Evolutionary conservation across 805 yeast species (phyloP).

Genomic region (Kuraishia molischiana): DNA sequence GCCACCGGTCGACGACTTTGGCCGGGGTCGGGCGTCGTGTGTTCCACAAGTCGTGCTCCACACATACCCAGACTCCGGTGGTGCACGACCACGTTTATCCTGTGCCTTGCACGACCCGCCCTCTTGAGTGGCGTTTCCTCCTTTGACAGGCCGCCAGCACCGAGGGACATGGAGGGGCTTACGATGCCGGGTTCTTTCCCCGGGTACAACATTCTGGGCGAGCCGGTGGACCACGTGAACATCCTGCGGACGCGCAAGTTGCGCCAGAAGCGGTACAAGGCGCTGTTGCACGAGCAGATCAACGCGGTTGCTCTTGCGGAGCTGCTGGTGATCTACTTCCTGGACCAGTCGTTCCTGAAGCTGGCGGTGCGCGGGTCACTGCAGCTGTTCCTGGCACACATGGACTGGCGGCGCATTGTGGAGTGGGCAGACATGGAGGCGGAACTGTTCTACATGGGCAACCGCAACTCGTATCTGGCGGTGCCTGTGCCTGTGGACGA

Average conservation of each 20-base stretch:
- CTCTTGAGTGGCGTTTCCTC: too few relatives aligned
- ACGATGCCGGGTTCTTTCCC: background rate
- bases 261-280: background rate
- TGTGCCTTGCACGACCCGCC: too few relatives aligned
- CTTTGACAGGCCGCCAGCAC: too few relatives aligned
- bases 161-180: too few relatives aligned
- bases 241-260: background rate
- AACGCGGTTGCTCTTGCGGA: conserved; percentile 10
- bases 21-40: too few relatives aligned
- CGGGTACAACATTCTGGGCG: background rate
- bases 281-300: background rate
- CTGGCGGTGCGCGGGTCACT: conserved; percentile 10
- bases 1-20: too few relatives aligned
- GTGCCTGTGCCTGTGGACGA: background rate
- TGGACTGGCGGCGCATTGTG: conserved; percentile 7
- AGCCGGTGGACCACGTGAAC: background rate
- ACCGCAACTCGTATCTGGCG: background rate
- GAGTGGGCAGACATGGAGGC: conserved; percentile 9
- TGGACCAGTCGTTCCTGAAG: conserved; percentile 15
- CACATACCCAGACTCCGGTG: too few relatives aligned
- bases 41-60: too few relatives aligned
- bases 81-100: too few relatives aligned
- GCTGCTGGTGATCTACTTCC: conserved; percentile 11
- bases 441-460: background rate
- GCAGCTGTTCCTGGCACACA: conserved; percentile 11